Evolutionary conservation across 140 eudicot genomes (phyloP), one percentile per base, ranked within the genome.

Genomic region (Flaveria floridana): DNA sequence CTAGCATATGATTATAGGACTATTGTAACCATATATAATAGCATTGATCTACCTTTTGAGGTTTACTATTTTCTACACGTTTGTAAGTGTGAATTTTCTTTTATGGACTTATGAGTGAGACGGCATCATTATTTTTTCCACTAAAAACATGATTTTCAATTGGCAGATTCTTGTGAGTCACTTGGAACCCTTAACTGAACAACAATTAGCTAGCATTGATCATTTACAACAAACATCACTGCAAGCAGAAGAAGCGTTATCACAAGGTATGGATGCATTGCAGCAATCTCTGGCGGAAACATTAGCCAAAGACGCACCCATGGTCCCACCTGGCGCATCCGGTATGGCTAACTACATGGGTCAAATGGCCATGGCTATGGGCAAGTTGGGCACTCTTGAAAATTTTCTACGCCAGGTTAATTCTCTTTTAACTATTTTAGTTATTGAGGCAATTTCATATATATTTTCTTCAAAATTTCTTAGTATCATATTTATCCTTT

Each of bases 281-380:
- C 98, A 93, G 80, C 97, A 89, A 72, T 90, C 98, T n/a, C 77
- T 93, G 23, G 95, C 98, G 0, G 94, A 88, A 82, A 94, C 99
- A 1, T 74, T 94, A 46, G 92, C 97, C 57, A 84, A 75, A 59
- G 96, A 89, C 18, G 56, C 95, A 37, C 86, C 95, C 1, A 87
- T 73, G 65, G 58, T 87, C 25, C 83, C 89, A 44, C 90, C 96
- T 26, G 85, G 95, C 9, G 79, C 96, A 39, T 93, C 91, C 15
- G 89, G 92, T 46, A 91, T 89, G 71, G 99, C 97, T 15, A 94
- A 87, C 79, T 94, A 94, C 78, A 94, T 94, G 97, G 99, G 99
- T 76, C 98, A 93, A 57, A 93, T 93, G 98, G 98, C 98, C 25
- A 90, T 93, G 97, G 98, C 98, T 15, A 94, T 94, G 99, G 99